Conservation (phyloP, 257 asterid species). For the Plantago major region DNA sequence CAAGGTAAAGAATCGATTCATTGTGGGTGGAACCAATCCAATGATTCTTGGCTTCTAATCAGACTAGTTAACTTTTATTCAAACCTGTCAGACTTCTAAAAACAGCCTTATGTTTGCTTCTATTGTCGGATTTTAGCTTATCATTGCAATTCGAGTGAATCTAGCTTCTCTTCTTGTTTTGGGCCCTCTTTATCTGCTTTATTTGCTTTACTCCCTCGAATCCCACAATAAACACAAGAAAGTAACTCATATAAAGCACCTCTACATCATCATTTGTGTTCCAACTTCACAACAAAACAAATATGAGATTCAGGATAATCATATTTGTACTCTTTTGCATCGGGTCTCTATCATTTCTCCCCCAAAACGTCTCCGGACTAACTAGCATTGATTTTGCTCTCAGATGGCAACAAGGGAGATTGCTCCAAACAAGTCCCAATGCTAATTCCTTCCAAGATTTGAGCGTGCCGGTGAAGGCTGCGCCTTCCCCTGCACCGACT, state of each 20-base stretch:
- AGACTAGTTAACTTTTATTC: constrained; percentile 52
- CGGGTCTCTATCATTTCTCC: constrained; percentile 36
- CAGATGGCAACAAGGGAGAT: constrained; percentile 30
- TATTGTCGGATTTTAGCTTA: constrained; percentile 37
- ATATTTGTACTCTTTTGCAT: constrained; percentile 36
- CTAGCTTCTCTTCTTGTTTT: constrained; percentile 45
- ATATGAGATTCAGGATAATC: constrained; percentile 29
- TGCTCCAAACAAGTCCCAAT: constrained; percentile 27
- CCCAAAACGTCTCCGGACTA: constrained; percentile 38
- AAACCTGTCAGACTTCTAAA: constrained; percentile 63
- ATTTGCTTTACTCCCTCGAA: constrained; percentile 53
- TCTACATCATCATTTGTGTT: constrained; percentile 16
- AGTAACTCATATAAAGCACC: constrained; percentile 28
- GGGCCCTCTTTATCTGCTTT: constrained; percentile 34
- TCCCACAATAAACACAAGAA: constrained; percentile 30
- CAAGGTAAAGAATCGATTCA: constrained; percentile 37
- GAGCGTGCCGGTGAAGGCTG: constrained; percentile 30
- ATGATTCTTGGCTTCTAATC: constrained; percentile 70
- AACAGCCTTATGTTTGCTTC: constrained; percentile 70
- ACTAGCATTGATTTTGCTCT: constrained; percentile 46
- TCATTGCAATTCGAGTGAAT: constrained; percentile 59
- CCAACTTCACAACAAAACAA: constrained; percentile 14
- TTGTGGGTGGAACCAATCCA: constrained; percentile 46
- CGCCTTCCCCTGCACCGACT: constrained; percentile 51
- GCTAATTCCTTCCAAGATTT: constrained; percentile 32